Evolutionary conservation across 2,329 filamentous ascomycete species (phyloP).

Genomic region (Alternaria rosae): DNA sequence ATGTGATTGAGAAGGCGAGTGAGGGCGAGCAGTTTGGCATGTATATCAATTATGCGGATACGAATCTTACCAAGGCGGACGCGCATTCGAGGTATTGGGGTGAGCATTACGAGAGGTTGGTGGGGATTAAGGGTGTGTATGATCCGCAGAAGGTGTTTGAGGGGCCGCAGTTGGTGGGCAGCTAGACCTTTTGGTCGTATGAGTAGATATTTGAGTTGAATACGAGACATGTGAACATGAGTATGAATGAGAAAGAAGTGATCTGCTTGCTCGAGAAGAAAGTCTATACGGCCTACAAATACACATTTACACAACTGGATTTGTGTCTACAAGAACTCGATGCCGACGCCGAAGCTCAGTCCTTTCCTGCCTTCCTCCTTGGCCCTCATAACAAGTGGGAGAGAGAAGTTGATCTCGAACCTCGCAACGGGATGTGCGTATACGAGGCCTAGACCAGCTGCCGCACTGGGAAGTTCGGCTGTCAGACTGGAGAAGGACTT

Average conservation of each 20-base stretch:
- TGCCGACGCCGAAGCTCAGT: slow-evolving; percentile 91
- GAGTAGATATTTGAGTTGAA: neutral
- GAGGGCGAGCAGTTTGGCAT: slow-evolving; percentile 48
- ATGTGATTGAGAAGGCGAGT: slow-evolving; percentile 36
- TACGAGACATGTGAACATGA: neutral
- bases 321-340: slow-evolving; percentile 80
- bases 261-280: slow-evolving; percentile 9
- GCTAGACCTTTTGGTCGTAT: slow-evolving; percentile 5
- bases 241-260: neutral
- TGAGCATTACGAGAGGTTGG: slow-evolving; percentile 40
- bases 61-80: slow-evolving; percentile 51
- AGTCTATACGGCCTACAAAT: slow-evolving; percentile 9
- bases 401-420: slow-evolving; percentile 94
- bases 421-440: slow-evolving; percentile 93
- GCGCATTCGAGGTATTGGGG: slow-evolving; percentile 58
- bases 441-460: slow-evolving; percentile 87
- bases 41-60: slow-evolving; percentile 62
- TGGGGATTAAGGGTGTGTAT: slow-evolving; percentile 42
- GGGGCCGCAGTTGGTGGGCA: slow-evolving; percentile 36
- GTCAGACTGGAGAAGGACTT: slow-evolving; percentile 73
- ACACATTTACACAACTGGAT: slow-evolving; percentile 6
- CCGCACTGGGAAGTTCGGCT: slow-evolving; percentile 80
- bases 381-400: slow-evolving; percentile 81
- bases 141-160: slow-evolving; percentile 44
- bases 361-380: slow-evolving; percentile 92